These are phyloP conservation scores for Ramularia collo-cygni DNA, from an alignment of 2,329 filamentous ascomycete species.

Conservation along the genomic window DNA sequence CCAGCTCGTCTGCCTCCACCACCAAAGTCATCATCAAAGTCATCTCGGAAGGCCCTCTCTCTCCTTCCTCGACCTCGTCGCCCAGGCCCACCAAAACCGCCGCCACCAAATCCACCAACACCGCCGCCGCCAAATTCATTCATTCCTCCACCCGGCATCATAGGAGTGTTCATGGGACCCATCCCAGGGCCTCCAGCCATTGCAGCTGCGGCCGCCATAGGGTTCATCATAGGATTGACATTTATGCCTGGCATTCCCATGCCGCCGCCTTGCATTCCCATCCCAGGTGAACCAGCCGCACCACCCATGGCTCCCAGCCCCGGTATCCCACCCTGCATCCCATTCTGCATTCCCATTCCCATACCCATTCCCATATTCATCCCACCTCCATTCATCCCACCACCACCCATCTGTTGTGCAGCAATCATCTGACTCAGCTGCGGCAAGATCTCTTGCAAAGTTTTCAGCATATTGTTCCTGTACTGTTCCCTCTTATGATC, in stretches of 20 bases:
- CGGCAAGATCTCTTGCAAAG: constrained; percentile 21
- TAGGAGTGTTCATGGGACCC: constrained; percentile 4
- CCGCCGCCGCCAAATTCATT: constrained; percentile 7
- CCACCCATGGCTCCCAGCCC: constrained; percentile 5
- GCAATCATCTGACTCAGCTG: constrained; percentile 17
- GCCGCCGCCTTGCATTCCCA: constrained; percentile 2
- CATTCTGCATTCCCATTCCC: constrained; percentile 1
- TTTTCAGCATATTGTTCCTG: constrained; percentile 20
- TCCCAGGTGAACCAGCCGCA: constrained; percentile 1
- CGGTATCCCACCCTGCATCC: constrained; percentile 6
- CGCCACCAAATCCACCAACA: constrained; percentile 7
- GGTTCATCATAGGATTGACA: constrained; percentile 8
- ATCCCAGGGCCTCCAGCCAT: constrained; percentile 6
- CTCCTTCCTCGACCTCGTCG: constrained; percentile 3
- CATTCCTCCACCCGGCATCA: constrained; percentile 11
- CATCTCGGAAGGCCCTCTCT: not conserved
- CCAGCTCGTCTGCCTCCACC: not conserved
- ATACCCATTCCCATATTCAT: not conserved
- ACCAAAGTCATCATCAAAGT: constrained; percentile 11
- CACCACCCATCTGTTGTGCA: constrained; percentile 5
- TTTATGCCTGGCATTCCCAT: constrained; percentile 2
- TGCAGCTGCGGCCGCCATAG: constrained; percentile 6
- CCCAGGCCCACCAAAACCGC: constrained; percentile 7
- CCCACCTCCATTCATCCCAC: not conserved
- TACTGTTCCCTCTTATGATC: constrained; percentile 22